Conservation (phyloP, 164 flowering plant genomes). For the Warburgia ugandensis region DNA sequence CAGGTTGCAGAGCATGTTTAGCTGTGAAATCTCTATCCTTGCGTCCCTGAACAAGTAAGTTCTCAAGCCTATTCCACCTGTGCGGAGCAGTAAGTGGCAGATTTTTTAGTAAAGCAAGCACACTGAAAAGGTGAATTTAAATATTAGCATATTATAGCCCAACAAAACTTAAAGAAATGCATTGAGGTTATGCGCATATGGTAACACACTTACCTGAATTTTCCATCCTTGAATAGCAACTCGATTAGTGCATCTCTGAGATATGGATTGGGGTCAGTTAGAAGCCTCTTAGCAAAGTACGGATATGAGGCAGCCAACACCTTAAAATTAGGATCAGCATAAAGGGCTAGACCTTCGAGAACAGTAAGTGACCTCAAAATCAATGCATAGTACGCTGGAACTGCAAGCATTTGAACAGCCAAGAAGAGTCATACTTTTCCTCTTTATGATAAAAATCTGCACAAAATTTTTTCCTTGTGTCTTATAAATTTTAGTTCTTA, state of each 20-base stretch:
- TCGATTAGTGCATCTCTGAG: conserved; percentile 97
- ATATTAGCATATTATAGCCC: neutral
- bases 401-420: conserved; percentile 42
- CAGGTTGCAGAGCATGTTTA: conserved; percentile 94
- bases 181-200: neutral
- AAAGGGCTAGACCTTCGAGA: conserved; percentile 91
- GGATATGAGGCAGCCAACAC: conserved; percentile 99
- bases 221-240: conserved; percentile 94
- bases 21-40: conserved; percentile 86
- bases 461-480: neutral
- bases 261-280: conserved; percentile 96
- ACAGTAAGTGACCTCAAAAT: conserved; percentile 97
- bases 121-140: no score
- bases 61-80: conserved; percentile 99
- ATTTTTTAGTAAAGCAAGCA: no score
- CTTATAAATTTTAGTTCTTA: no score
- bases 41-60: conserved; percentile 81
- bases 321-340: conserved; percentile 97
- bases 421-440: conserved; percentile 12
- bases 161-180: no score
- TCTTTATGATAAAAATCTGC: neutral
- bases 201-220: conserved; percentile 55
- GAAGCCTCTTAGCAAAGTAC: conserved; percentile 97
- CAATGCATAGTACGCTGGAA: conserved; percentile 94
- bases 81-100: conserved; percentile 3